Evolutionary conservation across 306 rosid genomes (phyloP).

Genomic region (Mucuna pruriens): DNA sequence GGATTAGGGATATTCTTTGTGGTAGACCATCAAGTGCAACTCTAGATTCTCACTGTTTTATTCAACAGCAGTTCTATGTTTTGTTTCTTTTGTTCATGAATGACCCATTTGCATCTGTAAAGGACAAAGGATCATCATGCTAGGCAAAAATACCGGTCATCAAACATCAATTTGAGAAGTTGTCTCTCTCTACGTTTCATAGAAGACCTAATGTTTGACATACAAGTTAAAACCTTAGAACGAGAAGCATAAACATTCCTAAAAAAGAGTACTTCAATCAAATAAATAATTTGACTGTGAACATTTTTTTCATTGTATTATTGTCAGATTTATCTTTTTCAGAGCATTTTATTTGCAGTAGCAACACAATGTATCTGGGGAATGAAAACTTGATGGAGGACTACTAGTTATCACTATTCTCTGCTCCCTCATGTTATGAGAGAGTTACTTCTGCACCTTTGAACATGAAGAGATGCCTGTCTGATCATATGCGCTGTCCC

Average conservation of each 20-base stretch:
- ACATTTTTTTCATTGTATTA: neutral
- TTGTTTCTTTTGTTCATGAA: neutral
- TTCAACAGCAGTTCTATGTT: neutral
- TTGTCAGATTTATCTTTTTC: slow-evolving; percentile 7
- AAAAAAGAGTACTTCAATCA: neutral
- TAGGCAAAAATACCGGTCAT: neutral
- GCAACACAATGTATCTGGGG: neutral
- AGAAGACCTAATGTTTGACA: neutral
- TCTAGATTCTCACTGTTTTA: neutral
- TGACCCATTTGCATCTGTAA: neutral
- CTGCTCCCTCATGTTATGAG: neutral
- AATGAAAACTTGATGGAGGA: slow-evolving; percentile 16
- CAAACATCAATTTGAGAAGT: neutral
- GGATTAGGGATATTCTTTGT: neutral
- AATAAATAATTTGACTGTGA: neutral
- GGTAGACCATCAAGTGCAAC: neutral
- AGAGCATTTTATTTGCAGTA: neutral
- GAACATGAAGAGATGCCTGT: slow-evolving; percentile 56
- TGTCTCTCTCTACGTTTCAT: neutral
- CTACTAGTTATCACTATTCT: neutral
- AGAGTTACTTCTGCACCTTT: slow-evolving; percentile 46
- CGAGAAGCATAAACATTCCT: slow-evolving; percentile 23
- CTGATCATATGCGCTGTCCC: slow-evolving; percentile 55
- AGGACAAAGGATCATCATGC: neutral
- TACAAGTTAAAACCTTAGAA: slow-evolving; percentile 19